These are phyloP conservation scores for Lepiota subincarnata DNA, from an alignment of 768 basidiomycete genomes.

Conservation along the genomic window DNA sequence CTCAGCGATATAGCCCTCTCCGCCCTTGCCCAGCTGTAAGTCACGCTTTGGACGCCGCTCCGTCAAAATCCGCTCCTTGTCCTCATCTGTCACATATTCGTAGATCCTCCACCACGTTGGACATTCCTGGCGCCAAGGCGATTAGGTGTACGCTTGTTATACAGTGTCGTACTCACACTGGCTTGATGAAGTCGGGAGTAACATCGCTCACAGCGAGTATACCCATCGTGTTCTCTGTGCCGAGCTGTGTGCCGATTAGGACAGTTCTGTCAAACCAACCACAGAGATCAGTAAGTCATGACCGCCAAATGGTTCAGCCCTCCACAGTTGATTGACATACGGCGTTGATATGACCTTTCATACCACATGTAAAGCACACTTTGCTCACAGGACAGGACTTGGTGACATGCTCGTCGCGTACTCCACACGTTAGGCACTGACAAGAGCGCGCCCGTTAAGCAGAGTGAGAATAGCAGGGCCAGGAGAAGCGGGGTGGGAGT, in stretches of 20 bases:
- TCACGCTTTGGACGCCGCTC: slow-evolving; percentile 46
- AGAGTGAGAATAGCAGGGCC: neutral
- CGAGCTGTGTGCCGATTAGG: slow-evolving; percentile 50
- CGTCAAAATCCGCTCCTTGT: slow-evolving; percentile 39
- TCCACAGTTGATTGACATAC: slow-evolving; percentile 31
- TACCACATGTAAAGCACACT: slow-evolving; percentile 74
- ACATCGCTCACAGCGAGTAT: slow-evolving; percentile 60
- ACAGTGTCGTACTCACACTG: slow-evolving; percentile 42
- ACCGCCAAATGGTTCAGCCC: neutral
- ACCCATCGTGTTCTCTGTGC: slow-evolving; percentile 11
- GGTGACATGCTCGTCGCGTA: slow-evolving; percentile 73
- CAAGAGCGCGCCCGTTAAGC: neutral
- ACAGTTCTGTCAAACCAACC: slow-evolving; percentile 49
- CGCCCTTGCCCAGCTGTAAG: slow-evolving; percentile 58
- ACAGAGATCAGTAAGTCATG: slow-evolving; percentile 2
- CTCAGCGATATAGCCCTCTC: slow-evolving; percentile 71
- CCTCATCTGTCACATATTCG: slow-evolving; percentile 58
- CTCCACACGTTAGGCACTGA: slow-evolving; percentile 80
- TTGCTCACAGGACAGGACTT: slow-evolving; percentile 78
- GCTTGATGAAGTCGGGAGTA: slow-evolving; percentile 58
- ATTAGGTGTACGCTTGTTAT: neutral
- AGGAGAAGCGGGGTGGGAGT: neutral
- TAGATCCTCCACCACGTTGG: slow-evolving; percentile 81
- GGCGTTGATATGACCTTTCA: slow-evolving; percentile 77
- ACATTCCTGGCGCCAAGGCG: slow-evolving; percentile 56